Evolutionary conservation across 1,139 yeast genomes (phyloP).

Genomic region (Pichia sp.): DNA sequence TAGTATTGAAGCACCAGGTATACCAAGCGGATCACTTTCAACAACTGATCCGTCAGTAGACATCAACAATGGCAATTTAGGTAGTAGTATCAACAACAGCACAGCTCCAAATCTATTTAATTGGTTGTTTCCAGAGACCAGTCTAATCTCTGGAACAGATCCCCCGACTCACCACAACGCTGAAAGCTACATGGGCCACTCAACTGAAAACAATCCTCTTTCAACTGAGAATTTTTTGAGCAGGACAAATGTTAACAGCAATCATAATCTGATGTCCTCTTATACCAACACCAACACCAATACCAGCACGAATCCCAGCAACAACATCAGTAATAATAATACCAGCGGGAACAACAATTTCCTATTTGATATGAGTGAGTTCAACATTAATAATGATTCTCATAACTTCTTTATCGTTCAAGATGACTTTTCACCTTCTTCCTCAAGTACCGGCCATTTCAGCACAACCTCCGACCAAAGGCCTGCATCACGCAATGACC

Average conservation of each 20-base stretch:
- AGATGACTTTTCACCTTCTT: conserved; percentile 26
- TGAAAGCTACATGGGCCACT: conserved; percentile 6
- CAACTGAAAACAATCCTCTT: neutral
- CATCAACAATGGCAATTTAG: neutral
- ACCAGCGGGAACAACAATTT: conserved; percentile 6
- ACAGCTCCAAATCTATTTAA: conserved; percentile 22
- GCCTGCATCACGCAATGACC: neutral
- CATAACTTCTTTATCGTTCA: conserved; percentile 30
- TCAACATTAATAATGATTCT: conserved; percentile 24
- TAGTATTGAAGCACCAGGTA: neutral
- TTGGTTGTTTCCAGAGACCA: conserved; percentile 29
- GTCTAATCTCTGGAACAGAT: conserved; percentile 2
- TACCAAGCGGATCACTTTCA: neutral
- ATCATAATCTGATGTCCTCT: no score
- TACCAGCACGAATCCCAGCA: no score
- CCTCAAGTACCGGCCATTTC: conserved; percentile 15
- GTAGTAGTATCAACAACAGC: neutral
- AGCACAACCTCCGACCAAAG: conserved; percentile 4
- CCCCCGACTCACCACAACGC: conserved; percentile 2
- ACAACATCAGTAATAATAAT: neutral
- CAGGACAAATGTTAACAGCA: neutral
- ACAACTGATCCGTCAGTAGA: neutral
- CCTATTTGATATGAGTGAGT: conserved; percentile 24
- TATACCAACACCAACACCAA: no score
- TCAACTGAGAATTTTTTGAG: neutral